A percentile compares a stretch with the other conserved stretches of the same genome.
Conservation (phyloP, 176 grass and related monocot species). For the Oryza brachyantha region DNA sequence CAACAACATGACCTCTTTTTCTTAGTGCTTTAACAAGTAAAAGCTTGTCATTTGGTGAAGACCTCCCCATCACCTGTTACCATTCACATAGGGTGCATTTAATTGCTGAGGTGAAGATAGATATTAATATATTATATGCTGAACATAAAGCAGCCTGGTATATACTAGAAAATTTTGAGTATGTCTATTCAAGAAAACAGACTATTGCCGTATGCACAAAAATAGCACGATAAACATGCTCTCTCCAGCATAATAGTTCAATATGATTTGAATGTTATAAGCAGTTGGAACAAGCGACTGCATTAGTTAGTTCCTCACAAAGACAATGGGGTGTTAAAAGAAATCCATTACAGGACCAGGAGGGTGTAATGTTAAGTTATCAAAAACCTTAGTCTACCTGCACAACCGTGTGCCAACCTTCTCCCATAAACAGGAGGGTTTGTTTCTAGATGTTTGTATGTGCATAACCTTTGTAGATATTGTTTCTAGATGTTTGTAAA, state of each 20-base stretch:
- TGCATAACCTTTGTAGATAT: too few relatives aligned
- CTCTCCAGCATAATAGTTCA: too few relatives aligned
- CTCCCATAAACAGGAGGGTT: too few relatives aligned
- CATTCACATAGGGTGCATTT: slow-evolving; percentile 27
- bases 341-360: neutral
- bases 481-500: too few relatives aligned
- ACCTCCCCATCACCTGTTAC: slow-evolving; percentile 88
- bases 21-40: slow-evolving; percentile 80
- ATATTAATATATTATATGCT: neutral
- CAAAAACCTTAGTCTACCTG: too few relatives aligned
- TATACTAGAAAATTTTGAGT: neutral
- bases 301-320: neutral
- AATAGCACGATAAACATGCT: slow-evolving; percentile 5
- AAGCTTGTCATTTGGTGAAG: slow-evolving; percentile 94
- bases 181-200: neutral
- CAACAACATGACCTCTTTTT: slow-evolving; percentile 71
- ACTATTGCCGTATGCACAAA: neutral
- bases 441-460: too few relatives aligned
- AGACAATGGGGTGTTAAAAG: neutral
- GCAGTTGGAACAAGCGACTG: too few relatives aligned
- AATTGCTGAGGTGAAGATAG: neutral
- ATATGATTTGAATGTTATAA: too few relatives aligned
- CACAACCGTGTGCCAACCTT: too few relatives aligned
- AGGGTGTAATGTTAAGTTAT: neutral
- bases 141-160: neutral